These are phyloP conservation scores for Dipteronia dyeriana DNA, from an alignment of 345 rosid genomes.

Conservation along the genomic window DNA sequence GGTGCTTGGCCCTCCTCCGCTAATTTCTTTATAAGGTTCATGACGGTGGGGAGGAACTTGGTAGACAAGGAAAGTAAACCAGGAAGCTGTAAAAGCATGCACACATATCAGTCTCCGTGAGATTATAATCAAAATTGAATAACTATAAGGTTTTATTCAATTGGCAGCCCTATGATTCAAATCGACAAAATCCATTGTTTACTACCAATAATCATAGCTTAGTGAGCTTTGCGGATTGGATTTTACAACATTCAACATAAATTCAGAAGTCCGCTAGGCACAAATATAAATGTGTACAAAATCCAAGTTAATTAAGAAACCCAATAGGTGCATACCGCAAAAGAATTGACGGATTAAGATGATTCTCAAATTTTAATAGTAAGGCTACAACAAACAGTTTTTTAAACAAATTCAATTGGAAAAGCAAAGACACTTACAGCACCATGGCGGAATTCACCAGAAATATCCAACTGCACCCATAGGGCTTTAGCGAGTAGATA, in stretches of 20 bases:
- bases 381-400: neutral
- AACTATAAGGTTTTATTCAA: neutral
- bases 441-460: constrained; percentile 86
- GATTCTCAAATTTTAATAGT: neutral
- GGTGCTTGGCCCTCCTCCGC: constrained; percentile 73
- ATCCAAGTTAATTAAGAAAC: neutral
- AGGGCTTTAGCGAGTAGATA: constrained; percentile 81
- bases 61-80: constrained; percentile 81
- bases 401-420: neutral
- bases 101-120: neutral
- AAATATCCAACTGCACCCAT: constrained; percentile 91
- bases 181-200: neutral
- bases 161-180: neutral
- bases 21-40: constrained; percentile 86
- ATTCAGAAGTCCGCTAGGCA: neutral
- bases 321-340: neutral
- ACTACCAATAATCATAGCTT: neutral
- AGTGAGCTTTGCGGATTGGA: neutral
- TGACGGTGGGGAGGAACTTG: constrained; percentile 82
- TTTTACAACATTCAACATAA: neutral
- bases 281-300: neutral
- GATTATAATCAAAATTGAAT: neutral
- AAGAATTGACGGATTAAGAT: neutral
- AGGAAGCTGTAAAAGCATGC: constrained; percentile 63
- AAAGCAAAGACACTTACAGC: constrained; percentile 55